Evolutionary conservation across 1,284 basidiomycete species (phyloP).

Genomic region (Lentinus polychrous): DNA sequence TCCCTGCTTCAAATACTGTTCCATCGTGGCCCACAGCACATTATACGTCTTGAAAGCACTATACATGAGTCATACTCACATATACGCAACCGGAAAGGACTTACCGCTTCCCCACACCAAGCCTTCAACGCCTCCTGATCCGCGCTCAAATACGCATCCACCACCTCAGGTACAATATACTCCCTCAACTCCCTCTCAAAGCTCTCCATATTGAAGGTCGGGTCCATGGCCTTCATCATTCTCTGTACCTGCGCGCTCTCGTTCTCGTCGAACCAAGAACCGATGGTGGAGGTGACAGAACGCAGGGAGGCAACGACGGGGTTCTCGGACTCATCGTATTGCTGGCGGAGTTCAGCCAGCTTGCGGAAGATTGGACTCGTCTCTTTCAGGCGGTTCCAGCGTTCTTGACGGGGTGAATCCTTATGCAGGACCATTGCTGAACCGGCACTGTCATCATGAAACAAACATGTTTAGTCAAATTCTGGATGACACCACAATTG

Average conservation of each 20-base stretch:
- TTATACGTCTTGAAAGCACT: constrained; percentile 77
- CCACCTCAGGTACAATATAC: constrained; percentile 96
- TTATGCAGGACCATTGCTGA: constrained; percentile 80
- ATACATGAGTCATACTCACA: constrained; percentile 1
- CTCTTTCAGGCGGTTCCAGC: constrained; percentile 71
- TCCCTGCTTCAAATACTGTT: constrained; percentile 87
- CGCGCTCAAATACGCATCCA: constrained; percentile 91
- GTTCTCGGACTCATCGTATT: constrained; percentile 92
- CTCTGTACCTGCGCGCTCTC: constrained; percentile 93
- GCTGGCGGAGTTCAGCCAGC: constrained; percentile 55
- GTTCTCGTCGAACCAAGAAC: constrained; percentile 93
- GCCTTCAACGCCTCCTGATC: constrained; percentile 80
- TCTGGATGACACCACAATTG: neutral
- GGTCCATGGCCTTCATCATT: constrained; percentile 83
- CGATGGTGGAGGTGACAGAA: constrained; percentile 79
- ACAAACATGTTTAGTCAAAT: neutral
- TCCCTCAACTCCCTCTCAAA: constrained; percentile 92
- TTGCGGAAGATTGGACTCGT: constrained; percentile 67
- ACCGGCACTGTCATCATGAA: constrained; percentile 67
- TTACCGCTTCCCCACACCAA: constrained; percentile 95
- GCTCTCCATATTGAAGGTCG: constrained; percentile 77
- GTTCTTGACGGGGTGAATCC: constrained; percentile 68
- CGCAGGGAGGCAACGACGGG: constrained; percentile 81
- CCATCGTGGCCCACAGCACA: constrained; percentile 96
- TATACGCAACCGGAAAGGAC: constrained; percentile 25